These are phyloP conservation scores for Irineochytrium annulatum DNA, from an alignment of 192 early-diverging fungal species.

Conservation along the genomic window DNA sequence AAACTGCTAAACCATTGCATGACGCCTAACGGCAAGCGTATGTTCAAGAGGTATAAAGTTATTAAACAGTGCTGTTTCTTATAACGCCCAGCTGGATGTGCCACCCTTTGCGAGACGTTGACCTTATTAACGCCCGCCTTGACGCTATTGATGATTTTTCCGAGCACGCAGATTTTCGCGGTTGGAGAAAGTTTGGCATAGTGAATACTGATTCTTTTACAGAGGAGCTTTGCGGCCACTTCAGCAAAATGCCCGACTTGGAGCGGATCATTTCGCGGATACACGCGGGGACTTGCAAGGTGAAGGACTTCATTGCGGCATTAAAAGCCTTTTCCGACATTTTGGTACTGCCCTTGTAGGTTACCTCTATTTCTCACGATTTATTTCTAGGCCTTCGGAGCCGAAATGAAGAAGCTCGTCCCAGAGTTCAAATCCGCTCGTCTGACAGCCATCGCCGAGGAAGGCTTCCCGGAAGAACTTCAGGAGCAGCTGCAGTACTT, in stretches of 20 bases:
- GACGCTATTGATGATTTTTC: constrained; percentile 84
- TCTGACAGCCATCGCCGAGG: constrained; percentile 43
- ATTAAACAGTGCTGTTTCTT: not conserved
- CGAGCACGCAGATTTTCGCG: constrained; percentile 33
- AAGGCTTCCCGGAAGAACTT: constrained; percentile 51
- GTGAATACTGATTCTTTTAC: constrained; percentile 1
- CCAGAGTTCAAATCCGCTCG: constrained; percentile 52
- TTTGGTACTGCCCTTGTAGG: too few relatives aligned
- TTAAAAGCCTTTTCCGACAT: constrained; percentile 56
- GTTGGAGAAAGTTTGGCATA: not conserved
- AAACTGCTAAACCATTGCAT: constrained; percentile 77
- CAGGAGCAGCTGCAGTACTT: constrained; percentile 66
- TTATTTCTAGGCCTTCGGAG: not conserved
- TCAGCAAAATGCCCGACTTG: constrained; percentile 69
- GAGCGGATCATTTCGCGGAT: constrained; percentile 89
- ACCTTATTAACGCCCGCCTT: constrained; percentile 76
- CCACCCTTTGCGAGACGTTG: constrained; percentile 68
- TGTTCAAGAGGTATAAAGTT: constrained; percentile 35
- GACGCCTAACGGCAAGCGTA: constrained; percentile 57
- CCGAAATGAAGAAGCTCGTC: constrained; percentile 25
- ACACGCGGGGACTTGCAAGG: constrained; percentile 78
- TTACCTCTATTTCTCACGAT: not conserved
- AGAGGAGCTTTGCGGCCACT: not conserved
- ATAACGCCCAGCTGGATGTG: constrained; percentile 75
- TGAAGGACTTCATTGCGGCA: constrained; percentile 75